Conservation (phyloP, 768 basidiomycete genomes). For the Hemileccinum impolitum region DNA sequence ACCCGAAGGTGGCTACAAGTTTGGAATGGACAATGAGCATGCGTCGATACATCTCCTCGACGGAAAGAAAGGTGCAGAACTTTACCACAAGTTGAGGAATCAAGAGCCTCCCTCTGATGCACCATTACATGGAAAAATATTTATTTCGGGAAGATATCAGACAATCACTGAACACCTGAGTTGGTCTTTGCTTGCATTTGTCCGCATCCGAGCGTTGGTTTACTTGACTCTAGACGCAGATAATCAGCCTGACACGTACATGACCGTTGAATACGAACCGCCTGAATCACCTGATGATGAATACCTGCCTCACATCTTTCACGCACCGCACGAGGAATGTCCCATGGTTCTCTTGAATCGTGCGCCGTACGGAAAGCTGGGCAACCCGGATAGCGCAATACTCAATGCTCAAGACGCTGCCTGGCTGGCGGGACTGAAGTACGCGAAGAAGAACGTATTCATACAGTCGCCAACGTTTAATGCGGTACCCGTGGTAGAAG, state of each 20-base stretch:
- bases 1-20: conserved; percentile 37
- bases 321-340: conserved; percentile 51
- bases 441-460: conserved; percentile 60
- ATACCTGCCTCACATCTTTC: conserved; percentile 60
- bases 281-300: conserved; percentile 37
- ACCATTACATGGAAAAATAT: conserved; percentile 11
- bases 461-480: conserved; percentile 76
- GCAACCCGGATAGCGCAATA: conserved; percentile 38
- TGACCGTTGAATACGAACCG: conserved; percentile 26
- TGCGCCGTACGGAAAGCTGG: conserved; percentile 53
- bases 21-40: conserved; percentile 32
- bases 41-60: conserved; percentile 28
- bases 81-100: conserved; percentile 18
- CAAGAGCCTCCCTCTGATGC: conserved; percentile 11
- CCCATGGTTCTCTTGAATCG: conserved; percentile 69
- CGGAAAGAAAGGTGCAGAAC: conserved; percentile 23
- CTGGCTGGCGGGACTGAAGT: conserved; percentile 62
- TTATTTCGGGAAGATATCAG: conserved; percentile 33
- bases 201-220: conserved; percentile 9
- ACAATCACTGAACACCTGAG: conserved; percentile 42
- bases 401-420: conserved; percentile 63
- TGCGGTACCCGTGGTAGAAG: conserved; percentile 57
- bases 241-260: conserved; percentile 34
- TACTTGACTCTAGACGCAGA: conserved; percentile 27
- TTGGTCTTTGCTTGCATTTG: conserved; percentile 9